Conservation (phyloP, 2,329 filamentous ascomycete genomes). For the Calonectria pauciramosa region DNA sequence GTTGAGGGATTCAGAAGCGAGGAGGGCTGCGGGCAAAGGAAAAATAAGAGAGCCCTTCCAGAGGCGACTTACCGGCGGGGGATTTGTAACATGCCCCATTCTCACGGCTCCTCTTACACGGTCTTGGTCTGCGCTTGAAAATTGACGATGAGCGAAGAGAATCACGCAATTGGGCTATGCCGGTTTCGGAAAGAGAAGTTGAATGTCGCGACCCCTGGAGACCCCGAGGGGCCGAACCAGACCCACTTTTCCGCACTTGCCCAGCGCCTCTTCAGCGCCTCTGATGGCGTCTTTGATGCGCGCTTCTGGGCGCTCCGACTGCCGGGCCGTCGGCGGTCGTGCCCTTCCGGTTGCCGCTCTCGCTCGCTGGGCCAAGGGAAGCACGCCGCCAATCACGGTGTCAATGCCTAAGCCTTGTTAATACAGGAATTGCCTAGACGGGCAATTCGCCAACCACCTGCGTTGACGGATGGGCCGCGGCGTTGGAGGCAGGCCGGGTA, state of each 20-base stretch:
- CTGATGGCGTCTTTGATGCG: constrained; percentile 8
- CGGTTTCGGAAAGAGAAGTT: constrained; percentile 47
- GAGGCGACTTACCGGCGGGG: constrained; percentile 41
- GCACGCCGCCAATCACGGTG: constrained; percentile 8
- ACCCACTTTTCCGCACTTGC: constrained; percentile 11
- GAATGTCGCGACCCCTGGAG: constrained; percentile 42
- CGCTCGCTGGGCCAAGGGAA: neutral
- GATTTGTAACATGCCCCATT: constrained; percentile 45
- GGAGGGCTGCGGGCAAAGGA: constrained; percentile 12
- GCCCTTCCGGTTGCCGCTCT: constrained; percentile 38
- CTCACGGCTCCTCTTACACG: constrained; percentile 27
- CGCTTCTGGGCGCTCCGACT: constrained; percentile 35
- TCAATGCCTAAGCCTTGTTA: neutral
- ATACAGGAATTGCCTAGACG: constrained; percentile 8
- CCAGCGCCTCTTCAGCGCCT: constrained; percentile 17
- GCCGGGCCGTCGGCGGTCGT: constrained; percentile 43
- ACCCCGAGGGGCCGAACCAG: constrained; percentile 40
- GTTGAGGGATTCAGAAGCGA: constrained; percentile 26
- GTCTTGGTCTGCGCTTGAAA: constrained; percentile 43
- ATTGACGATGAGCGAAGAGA: constrained; percentile 54
- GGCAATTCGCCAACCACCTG: neutral
- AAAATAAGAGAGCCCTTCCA: constrained; percentile 33
- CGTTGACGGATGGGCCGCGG: neutral
- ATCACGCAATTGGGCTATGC: constrained; percentile 57
- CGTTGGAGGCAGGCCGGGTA: neutral